Evolutionary conservation across 202 grass and related monocot genomes (phyloP).

Genomic region (Digitaria exilis): DNA sequence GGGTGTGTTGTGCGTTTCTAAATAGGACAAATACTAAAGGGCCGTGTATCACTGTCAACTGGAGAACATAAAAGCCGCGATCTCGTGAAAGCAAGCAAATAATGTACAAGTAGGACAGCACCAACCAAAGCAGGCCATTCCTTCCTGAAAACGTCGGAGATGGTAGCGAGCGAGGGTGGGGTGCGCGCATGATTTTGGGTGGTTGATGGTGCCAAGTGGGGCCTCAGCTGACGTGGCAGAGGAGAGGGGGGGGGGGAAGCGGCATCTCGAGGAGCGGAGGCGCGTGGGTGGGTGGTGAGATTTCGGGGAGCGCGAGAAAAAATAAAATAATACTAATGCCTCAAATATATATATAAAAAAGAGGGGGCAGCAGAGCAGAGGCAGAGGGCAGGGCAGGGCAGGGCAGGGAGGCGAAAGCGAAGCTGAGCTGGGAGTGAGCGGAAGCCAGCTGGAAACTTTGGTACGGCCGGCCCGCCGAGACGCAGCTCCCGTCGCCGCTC

Average conservation of each 20-base stretch:
- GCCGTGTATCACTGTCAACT: not conserved
- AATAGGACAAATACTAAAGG: not conserved
- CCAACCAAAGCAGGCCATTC: not conserved
- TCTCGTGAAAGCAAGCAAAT: not conserved
- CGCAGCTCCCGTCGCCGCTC: conserved; percentile 76
- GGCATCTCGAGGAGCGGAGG: conserved; percentile 54
- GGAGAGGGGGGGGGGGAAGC: no score
- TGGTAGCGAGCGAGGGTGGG: not conserved
- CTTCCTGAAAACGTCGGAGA: not conserved
- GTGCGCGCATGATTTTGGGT: conserved; percentile 42
- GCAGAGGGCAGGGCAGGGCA: not conserved
- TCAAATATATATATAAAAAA: not conserved
- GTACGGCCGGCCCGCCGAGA: conserved; percentile 48
- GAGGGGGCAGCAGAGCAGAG: not conserved
- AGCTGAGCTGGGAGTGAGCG: conserved; percentile 68
- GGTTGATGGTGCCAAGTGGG: conserved; percentile 14
- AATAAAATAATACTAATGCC: not conserved
- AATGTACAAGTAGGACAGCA: not conserved
- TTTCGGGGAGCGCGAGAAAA: not conserved
- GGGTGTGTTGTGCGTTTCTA: not conserved
- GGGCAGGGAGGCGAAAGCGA: not conserved
- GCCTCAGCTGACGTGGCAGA: conserved; percentile 33
- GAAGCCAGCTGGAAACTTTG: conserved; percentile 55
- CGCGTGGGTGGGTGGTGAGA: not conserved
- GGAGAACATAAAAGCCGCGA: not conserved